Conservation (phyloP, 148 eudicot species). For the Cornus suecica region DNA sequence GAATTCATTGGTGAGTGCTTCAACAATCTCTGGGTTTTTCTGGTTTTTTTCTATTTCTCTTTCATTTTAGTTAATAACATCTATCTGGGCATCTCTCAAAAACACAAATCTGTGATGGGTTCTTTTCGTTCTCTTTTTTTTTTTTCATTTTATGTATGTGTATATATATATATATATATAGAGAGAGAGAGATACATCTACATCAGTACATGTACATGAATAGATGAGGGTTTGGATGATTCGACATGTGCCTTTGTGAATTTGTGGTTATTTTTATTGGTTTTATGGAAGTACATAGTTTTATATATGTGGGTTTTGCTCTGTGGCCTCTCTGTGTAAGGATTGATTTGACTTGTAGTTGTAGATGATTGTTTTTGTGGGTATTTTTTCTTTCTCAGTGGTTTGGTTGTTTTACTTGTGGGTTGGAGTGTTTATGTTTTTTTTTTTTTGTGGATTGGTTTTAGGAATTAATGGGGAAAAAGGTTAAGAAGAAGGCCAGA, state of each 20-base stretch:
- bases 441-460: constrained; percentile 8
- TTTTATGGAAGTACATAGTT: background rate
- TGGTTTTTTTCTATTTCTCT: background rate
- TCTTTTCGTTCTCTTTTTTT: background rate
- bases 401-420: background rate
- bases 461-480: constrained; percentile 73
- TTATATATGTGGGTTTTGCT: background rate
- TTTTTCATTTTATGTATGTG: background rate
- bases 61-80: background rate
- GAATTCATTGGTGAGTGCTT: background rate
- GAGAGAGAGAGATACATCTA: too few relatives aligned
- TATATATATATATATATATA: background rate
- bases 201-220: too few relatives aligned
- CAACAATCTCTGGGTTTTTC: constrained; percentile 3
- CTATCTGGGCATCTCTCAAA: constrained; percentile 14
- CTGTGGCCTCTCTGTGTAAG: background rate
- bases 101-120: background rate
- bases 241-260: background rate
- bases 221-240: background rate
- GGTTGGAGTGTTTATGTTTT: background rate
- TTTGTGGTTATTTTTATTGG: background rate
- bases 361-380: background rate
- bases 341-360: background rate
- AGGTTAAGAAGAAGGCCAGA: constrained; percentile 46
- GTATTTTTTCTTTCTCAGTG: background rate